Base-by-base conservation (phyloP, 208 protist species). In the Trypanosoma platydactyli region DNA sequence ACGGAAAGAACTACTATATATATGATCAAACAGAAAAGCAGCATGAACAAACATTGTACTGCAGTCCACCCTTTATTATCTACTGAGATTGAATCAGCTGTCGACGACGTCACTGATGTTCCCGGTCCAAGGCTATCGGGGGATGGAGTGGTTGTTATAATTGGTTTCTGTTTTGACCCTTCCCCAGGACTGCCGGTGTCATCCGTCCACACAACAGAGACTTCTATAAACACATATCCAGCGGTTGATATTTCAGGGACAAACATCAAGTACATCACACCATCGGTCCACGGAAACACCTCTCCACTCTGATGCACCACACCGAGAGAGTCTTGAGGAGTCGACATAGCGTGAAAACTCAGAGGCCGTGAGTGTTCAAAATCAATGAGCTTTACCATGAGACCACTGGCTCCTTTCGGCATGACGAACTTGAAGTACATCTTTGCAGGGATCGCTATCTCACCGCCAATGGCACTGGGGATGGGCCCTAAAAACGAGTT, bases 401-500 rank as follows among this genome's bases (percentile, higher is more conserved):
- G 46, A n/a, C 73, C 74, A 22, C 81, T 81, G n/a, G 48, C 27
- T 24, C 18, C 62, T 18, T 71, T n/a, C 1, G 81, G 73, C 20
- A 81, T 60, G 0, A 64, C 48, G n/a, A 79, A 73, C 45, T 76
- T 78, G 70, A 94, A 92, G 64, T 81, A 92, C 30, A 85, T 66
- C 11, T 51, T 80, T 1, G 77, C 63, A 44, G 72, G 54, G 48
- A 12, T 15, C n/a, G 52, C 55, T 25, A 62, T 3, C 13, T 49
- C 20, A 1, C 16, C 0, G 2, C 16, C 0, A 35, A 77, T 4
- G 40, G 27, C 5, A n/a, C 46, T 73, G 15, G 88, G 85, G 52
- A 94, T 60, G 9, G 72, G 78, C 4, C 79, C 77, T 11, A 81
- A 12, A 62, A 94, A 92, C 6, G 48, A 60, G 58, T 80, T 88